A percentile compares a stretch with the other conserved stretches of the same genome.
Evolutionary conservation across 1,139 yeast species (phyloP).

Genomic region (Geotrichum australiense): DNA sequence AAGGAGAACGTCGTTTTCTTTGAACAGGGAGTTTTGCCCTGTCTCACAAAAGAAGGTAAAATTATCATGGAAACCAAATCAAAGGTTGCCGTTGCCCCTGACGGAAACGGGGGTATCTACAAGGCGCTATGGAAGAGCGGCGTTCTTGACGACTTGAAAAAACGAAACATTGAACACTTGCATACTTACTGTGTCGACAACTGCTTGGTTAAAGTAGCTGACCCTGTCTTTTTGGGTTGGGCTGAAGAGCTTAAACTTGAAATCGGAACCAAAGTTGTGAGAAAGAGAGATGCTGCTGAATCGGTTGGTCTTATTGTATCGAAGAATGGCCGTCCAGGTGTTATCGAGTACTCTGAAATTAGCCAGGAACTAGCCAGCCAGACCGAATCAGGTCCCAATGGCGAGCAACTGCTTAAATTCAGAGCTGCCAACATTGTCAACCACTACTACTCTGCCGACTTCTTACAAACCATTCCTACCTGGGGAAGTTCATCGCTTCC

Average conservation of each 20-base stretch:
- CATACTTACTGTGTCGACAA: constrained; percentile 98
- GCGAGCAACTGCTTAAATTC: constrained; percentile 46
- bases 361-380: constrained; percentile 61
- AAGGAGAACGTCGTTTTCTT: constrained; percentile 62
- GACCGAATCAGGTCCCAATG: constrained; percentile 43
- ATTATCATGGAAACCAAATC: constrained; percentile 54
- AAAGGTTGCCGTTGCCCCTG: constrained; percentile 78
- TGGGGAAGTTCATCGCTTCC: constrained; percentile 76
- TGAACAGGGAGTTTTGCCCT: constrained; percentile 94
- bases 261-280: constrained; percentile 89
- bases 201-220: constrained; percentile 86
- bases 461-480: constrained; percentile 52
- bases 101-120: constrained; percentile 97
- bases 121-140: constrained; percentile 66
- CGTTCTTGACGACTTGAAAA: constrained; percentile 58
- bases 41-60: constrained; percentile 68
- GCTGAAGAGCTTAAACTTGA: constrained; percentile 58
- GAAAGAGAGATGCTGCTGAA: constrained; percentile 83
- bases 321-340: constrained; percentile 63
- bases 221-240: constrained; percentile 87
- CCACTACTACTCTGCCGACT: constrained; percentile 82
- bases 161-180: constrained; percentile 75
- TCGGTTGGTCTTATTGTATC: constrained; percentile 87
- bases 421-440: constrained; percentile 97
- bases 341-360: constrained; percentile 92